phyloP scores from a whole-genome alignment of 1,139 yeast genomes.

The Blastobotrys persicus region DNA sequence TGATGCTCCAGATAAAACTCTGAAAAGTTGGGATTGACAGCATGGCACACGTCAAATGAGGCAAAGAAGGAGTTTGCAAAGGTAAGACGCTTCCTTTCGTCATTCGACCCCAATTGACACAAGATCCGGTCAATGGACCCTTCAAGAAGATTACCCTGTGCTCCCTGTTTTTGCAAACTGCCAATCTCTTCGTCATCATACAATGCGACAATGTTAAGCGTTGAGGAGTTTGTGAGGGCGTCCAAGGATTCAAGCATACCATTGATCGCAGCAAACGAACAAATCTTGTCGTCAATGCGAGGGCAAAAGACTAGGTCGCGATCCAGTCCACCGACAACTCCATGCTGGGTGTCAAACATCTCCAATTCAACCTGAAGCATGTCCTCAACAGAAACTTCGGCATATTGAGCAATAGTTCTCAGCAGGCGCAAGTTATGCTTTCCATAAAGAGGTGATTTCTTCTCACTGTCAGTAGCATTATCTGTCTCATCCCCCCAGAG shows the following conservation, averaged over 20 bases:
- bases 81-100: conserved; percentile 33
- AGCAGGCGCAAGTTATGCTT: conserved; percentile 74
- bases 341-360: conserved; percentile 78
- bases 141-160: conserved; percentile 83
- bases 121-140: conserved; percentile 68
- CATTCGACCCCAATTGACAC: conserved; percentile 49
- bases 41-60: conserved; percentile 93
- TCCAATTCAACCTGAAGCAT: conserved; percentile 86
- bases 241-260: conserved; percentile 51
- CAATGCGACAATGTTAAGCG: conserved; percentile 54
- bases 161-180: conserved; percentile 86
- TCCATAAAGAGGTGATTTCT: conserved; percentile 57
- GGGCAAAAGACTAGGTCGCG: conserved; percentile 90
- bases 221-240: conserved; percentile 2
- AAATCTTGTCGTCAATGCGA: conserved; percentile 86
- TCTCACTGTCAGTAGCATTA: conserved; percentile 55
- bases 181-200: conserved; percentile 96
- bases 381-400: conserved; percentile 52
- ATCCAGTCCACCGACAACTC: conserved; percentile 82
- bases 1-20: conserved; percentile 60
- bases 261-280: conserved; percentile 76
- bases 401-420: conserved; percentile 65
- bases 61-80: conserved; percentile 69
- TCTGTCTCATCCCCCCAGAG: conserved; percentile 34
- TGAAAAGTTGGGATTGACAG: conserved; percentile 84